Conservation (phyloP, 257 asterid species). For the Henckelia pumila region DNA sequence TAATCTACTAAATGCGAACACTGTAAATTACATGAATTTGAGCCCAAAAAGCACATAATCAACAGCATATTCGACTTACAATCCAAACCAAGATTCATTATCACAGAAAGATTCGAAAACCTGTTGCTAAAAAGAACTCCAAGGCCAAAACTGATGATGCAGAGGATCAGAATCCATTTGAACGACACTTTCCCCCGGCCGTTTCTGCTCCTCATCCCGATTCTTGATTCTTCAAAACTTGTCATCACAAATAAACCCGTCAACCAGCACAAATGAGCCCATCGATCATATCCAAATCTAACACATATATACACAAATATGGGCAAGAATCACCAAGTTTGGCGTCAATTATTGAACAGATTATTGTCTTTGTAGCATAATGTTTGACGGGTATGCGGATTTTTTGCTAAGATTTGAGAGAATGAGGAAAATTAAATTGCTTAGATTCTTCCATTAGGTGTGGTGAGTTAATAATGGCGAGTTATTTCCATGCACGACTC, state of each 20-base stretch:
- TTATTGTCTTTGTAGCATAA: background rate
- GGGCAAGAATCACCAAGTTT: background rate
- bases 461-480: background rate
- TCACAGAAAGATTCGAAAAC: conserved; percentile 25
- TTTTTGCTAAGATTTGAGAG: conserved; percentile 16
- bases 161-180: conserved; percentile 47
- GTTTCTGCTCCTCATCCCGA: conserved; percentile 36
- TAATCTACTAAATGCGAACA: background rate
- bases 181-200: conserved; percentile 37
- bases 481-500: conserved; percentile 5
- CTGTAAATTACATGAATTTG: background rate
- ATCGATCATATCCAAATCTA: background rate
- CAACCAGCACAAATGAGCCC: conserved; percentile 1
- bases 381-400: conserved; percentile 5
- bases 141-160: conserved; percentile 53
- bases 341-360: conserved; percentile 21
- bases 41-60: background rate
- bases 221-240: conserved; percentile 15
- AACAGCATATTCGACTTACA: background rate
- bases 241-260: background rate
- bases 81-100: background rate
- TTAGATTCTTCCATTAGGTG: background rate
- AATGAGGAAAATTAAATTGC: conserved; percentile 8
- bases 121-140: conserved; percentile 62
- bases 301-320: background rate